Percentiles rank a stretch among this genome's conserved stretches.
These are phyloP conservation scores for Cystobasidium sp. DNA, from an alignment of 1,284 basidiomycete genomes.

Conservation along the genomic window DNA sequence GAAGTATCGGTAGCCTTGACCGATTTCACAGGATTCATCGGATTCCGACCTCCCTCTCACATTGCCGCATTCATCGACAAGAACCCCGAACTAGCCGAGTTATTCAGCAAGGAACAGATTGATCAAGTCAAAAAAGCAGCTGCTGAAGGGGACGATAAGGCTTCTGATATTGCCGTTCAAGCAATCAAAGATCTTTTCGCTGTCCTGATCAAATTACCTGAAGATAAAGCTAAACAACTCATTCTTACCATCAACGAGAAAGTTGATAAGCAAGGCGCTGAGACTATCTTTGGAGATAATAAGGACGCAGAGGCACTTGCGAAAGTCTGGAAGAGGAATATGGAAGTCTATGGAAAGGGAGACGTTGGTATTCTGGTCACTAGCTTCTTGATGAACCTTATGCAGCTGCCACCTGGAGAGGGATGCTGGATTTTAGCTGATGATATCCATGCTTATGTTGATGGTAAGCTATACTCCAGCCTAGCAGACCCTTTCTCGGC, in stretches of 20 bases:
- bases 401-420: slow-evolving; percentile 48
- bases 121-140: slow-evolving; percentile 25
- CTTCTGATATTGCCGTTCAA: background rate
- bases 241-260: slow-evolving; percentile 33
- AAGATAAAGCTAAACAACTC: slow-evolving; percentile 39
- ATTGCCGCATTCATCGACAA: slow-evolving; percentile 41
- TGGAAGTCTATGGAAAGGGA: slow-evolving; percentile 45
- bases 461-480: background rate
- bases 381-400: slow-evolving; percentile 48
- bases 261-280: slow-evolving; percentile 40
- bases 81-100: slow-evolving; percentile 42
- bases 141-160: slow-evolving; percentile 2
- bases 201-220: slow-evolving; percentile 43
- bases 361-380: slow-evolving; percentile 46
- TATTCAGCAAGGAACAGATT: slow-evolving; percentile 41
- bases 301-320: slow-evolving; percentile 46
- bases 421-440: slow-evolving; percentile 49
- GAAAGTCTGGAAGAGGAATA: slow-evolving; percentile 44
- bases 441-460: slow-evolving; percentile 10
- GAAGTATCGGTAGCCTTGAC: slow-evolving; percentile 49
- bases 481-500: background rate
- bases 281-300: slow-evolving; percentile 44
- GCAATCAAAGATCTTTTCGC: slow-evolving; percentile 46
- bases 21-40: slow-evolving; percentile 50
- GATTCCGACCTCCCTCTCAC: slow-evolving; percentile 48